A percentile compares a stretch with the other conserved stretches of the same genome.
These are phyloP conservation scores for Silene noctiflora DNA, from an alignment of 179 eudicot genomes.

Conservation along the genomic window DNA sequence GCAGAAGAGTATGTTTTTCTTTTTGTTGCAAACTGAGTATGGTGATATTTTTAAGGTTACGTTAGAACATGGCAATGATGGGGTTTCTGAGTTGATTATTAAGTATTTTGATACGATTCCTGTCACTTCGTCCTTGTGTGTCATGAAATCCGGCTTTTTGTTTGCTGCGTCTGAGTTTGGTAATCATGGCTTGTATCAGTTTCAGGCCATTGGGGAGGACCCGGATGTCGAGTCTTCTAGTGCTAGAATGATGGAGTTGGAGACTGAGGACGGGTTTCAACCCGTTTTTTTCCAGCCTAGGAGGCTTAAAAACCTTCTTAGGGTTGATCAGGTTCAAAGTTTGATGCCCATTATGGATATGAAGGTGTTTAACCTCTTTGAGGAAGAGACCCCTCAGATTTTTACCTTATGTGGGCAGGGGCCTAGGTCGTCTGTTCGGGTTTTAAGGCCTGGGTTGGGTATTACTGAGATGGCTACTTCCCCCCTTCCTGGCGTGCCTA, in stretches of 20 bases:
- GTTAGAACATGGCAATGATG: conserved; percentile 67
- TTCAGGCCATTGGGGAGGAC: conserved; percentile 90
- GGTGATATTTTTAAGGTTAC: conserved; percentile 96
- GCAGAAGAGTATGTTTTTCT: conserved; percentile 90
- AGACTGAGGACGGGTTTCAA: conserved; percentile 90
- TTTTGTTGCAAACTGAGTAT: conserved; percentile 85
- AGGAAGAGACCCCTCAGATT: conserved; percentile 96
- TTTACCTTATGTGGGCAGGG: conserved; percentile 96
- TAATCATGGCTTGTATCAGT: conserved; percentile 90
- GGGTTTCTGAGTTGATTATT: conserved; percentile 72
- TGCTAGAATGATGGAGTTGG: conserved; percentile 75
- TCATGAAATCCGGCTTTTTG: conserved; percentile 78
- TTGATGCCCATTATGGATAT: conserved; percentile 98
- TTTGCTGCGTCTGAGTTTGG: conserved; percentile 99
- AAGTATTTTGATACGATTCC: conserved; percentile 96
- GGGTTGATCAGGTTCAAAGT: conserved; percentile 94
- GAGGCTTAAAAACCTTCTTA: conserved; percentile 73
- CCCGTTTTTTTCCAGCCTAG: conserved; percentile 91
- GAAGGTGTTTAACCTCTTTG: conserved; percentile 82
- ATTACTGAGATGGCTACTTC: conserved; percentile 98
- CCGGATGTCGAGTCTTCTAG: conserved; percentile 93
- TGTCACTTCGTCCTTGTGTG: conserved; percentile 74
- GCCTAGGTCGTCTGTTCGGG: conserved; percentile 84
- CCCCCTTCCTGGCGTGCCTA: conserved; percentile 90
- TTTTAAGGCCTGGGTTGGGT: conserved; percentile 89